Percentiles rank a stretch among this genome's conserved stretches.
phyloP scores from a whole-genome alignment of 768 basidiomycete species.

The Lactifluus pinguis region DNA sequence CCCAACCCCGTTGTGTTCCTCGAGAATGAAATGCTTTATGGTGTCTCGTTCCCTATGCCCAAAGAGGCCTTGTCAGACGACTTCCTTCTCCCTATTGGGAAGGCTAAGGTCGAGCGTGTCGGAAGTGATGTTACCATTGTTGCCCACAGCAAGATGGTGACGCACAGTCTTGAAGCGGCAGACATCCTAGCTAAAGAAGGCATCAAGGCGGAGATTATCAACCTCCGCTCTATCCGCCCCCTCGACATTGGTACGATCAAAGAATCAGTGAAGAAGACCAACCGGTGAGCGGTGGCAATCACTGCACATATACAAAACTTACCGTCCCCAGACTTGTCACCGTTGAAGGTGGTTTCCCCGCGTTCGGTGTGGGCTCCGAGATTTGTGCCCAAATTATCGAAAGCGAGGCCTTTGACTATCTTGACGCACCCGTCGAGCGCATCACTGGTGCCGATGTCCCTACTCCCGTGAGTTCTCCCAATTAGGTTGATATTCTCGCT shows the following conservation, averaged over 20 bases:
- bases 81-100: constrained; percentile 94
- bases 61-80: constrained; percentile 90
- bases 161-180: constrained; percentile 90
- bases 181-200: constrained; percentile 91
- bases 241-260: constrained; percentile 98
- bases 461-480: constrained; percentile 66
- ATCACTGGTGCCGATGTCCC: constrained; percentile 97
- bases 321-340: constrained; percentile 61
- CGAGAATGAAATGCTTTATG: constrained; percentile 99
- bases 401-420: constrained; percentile 96
- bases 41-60: constrained; percentile 94
- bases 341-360: constrained; percentile 98
- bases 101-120: constrained; percentile 90
- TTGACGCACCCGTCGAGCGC: constrained; percentile 97
- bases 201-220: constrained; percentile 96
- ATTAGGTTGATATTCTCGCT: constrained; percentile 1
- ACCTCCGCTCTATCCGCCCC: constrained; percentile 91
- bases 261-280: constrained; percentile 96
- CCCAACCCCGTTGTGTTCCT: constrained; percentile 98
- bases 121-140: constrained; percentile 94
- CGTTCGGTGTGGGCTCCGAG: constrained; percentile 96
- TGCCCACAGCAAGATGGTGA: constrained; percentile 97
- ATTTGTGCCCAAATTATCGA: constrained; percentile 97
- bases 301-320: background rate
- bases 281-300: constrained; percentile 47